Evolutionary conservation across 2,329 filamentous ascomycete species (phyloP).

Genomic region (Aspergillus eucalypticola): DNA sequence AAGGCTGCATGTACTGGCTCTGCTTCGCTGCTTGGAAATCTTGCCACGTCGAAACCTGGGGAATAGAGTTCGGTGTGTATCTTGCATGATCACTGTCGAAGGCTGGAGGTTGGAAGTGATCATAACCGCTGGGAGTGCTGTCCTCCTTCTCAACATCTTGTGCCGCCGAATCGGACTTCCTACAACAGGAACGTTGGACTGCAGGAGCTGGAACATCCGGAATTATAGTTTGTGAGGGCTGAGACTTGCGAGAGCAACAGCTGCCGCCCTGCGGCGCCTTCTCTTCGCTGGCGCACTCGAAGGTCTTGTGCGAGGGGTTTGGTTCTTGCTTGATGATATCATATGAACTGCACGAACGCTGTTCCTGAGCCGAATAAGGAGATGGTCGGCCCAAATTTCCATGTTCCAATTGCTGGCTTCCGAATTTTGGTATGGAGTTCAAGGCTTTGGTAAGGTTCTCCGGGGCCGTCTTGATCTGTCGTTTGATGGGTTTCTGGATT

Average conservation of each 20-base stretch:
- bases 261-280: constrained; percentile 13
- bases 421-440: constrained; percentile 28
- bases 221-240: constrained; percentile 4
- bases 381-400: constrained; percentile 12
- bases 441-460: constrained; percentile 39
- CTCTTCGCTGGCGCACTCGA: neutral
- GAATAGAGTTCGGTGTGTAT: constrained; percentile 18
- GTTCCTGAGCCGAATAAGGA: constrained; percentile 14
- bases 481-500: constrained; percentile 38
- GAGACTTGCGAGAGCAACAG: constrained; percentile 31
- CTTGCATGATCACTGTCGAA: constrained; percentile 15
- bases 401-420: constrained; percentile 25
- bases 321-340: neutral
- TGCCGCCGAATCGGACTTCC: constrained; percentile 14
- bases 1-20: constrained; percentile 19
- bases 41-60: constrained; percentile 27
- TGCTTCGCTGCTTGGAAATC: constrained; percentile 19
- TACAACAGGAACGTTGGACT: constrained; percentile 32
- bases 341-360: neutral
- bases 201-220: constrained; percentile 7
- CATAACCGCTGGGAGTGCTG: neutral
- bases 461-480: constrained; percentile 36
- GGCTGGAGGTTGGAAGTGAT: constrained; percentile 9
- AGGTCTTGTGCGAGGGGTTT: neutral
- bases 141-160: constrained; percentile 3